Percentiles rank a stretch among this genome's conserved stretches.
These are phyloP conservation scores for Apiospora aurea DNA, from an alignment of 2,329 filamentous ascomycete genomes.

Conservation along the genomic window DNA sequence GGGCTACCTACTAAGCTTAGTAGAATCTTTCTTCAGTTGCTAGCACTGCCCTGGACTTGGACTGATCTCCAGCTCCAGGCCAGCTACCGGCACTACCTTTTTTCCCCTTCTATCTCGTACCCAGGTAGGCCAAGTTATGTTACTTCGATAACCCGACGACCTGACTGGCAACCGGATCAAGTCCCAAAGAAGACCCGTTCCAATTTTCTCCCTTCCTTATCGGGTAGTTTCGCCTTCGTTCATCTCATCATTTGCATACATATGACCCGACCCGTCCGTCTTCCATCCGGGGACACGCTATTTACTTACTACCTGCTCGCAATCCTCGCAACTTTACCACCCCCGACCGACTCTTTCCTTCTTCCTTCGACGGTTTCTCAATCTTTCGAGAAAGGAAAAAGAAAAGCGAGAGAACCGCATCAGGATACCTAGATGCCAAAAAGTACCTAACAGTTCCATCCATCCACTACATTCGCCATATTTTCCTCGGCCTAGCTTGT, in stretches of 20 bases:
- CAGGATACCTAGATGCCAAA: neutral
- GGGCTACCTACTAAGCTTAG: neutral
- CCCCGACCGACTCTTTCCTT: conserved; percentile 9
- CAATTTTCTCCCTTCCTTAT: conserved; percentile 19
- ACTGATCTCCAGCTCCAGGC: neutral
- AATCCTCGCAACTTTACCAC: conserved; percentile 12
- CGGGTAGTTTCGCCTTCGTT: conserved; percentile 17
- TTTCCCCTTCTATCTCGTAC: neutral
- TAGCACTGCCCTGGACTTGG: neutral
- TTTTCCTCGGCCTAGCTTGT: neutral
- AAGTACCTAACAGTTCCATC: neutral
- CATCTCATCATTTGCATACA: conserved; percentile 12
- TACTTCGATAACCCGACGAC: conserved; percentile 6
- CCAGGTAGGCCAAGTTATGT: neutral
- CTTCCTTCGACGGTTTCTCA: neutral
- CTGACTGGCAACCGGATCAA: conserved; percentile 11
- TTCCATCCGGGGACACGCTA: conserved; percentile 1
- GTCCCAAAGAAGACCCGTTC: conserved; percentile 16
- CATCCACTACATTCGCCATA: neutral
- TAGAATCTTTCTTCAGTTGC: conserved; percentile 12
- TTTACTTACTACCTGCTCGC: neutral
- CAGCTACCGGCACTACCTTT: neutral
- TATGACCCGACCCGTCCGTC: conserved; percentile 13
- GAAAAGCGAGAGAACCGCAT: neutral
- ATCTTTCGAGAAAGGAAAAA: neutral